Evolutionary conservation across 2,329 filamentous ascomycete species (phyloP), one percentile per base, ranked within the genome.

Genomic region (Monilinia laxa): DNA sequence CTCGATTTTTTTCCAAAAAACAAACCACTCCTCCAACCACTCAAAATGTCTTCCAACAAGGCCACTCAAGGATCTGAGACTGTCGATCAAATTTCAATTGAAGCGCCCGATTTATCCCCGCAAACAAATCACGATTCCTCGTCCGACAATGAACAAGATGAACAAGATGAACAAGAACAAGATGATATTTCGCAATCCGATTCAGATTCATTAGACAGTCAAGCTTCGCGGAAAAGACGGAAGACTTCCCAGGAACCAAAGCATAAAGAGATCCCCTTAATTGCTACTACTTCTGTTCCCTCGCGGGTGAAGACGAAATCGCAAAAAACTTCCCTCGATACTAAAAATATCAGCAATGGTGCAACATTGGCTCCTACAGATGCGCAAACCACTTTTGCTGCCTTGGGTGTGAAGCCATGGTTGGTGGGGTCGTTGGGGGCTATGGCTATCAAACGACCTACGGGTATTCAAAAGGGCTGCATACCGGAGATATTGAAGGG

Each of bases 401-500:
- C 87, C 14, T 80, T 97, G 62, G 82, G 86, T 62, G 88, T 97
- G 55, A 85, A 87, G 49, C 92, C 91, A 77, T 99, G 95, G 95
- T 87, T 99, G 4, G 88, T 96, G 2, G 86, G 89, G 68, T 94
- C 94, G 1, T 82, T 99, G 40, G 79, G 82, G 25, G 82, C 84
- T 38, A 87, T 92, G 85, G 92, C 93, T 40, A 97, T 99, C 76
- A 91, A 87, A 75, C 84, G 89, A 67, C 95, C 95, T 0, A 99
- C 95, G 0, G 90, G 90, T 20, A 98, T 99, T 81, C 95, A 99
- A 74, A 92, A 90, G 74, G 89, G 88, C 63, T 96, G 92, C 76
- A 98, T 99, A 74, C 93, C 94, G 1, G 90, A 95, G 76, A 97
- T 98, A 68, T 78, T 99, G 45, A 89, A 92, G 73, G 95, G 95